phyloP scores from a whole-genome alignment of 495 filamentous ascomycete genomes.

The Cenococcum geophilum region DNA sequence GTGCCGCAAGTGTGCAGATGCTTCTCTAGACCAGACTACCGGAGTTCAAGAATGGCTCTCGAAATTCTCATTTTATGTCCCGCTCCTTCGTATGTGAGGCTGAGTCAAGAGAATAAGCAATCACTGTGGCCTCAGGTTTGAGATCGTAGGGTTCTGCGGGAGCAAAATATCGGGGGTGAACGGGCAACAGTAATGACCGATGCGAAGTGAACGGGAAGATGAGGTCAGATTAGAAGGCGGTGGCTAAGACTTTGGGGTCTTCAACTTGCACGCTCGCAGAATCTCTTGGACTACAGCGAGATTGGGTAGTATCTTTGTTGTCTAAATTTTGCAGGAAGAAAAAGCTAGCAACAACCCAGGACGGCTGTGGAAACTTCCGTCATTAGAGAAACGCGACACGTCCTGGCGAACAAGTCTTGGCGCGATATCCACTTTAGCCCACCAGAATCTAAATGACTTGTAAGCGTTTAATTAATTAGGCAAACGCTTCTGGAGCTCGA shows the following conservation, averaged over 20 bases:
- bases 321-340: too few relatives aligned
- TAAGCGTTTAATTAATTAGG: too few relatives aligned
- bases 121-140: neutral
- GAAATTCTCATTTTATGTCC: neutral
- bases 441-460: too few relatives aligned
- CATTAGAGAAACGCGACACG: slow-evolving; percentile 8
- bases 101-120: neutral
- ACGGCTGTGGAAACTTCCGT: slow-evolving; percentile 1
- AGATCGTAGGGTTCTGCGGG: neutral
- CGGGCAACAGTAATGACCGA: neutral
- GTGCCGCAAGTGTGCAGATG: neutral
- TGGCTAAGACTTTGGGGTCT: too few relatives aligned
- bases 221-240: too few relatives aligned
- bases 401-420: neutral
- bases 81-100: neutral
- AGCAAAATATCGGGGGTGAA: neutral
- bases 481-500: too few relatives aligned
- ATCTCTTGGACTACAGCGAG: too few relatives aligned
- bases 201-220: neutral
- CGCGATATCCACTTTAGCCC: too few relatives aligned
- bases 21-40: neutral
- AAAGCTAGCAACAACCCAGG: too few relatives aligned
- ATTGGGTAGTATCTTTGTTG: too few relatives aligned
- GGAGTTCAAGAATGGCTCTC: neutral
- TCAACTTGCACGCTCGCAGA: too few relatives aligned